phyloP scores from a whole-genome alignment of 768 basidiomycete genomes.

The Russula brevipes region DNA sequence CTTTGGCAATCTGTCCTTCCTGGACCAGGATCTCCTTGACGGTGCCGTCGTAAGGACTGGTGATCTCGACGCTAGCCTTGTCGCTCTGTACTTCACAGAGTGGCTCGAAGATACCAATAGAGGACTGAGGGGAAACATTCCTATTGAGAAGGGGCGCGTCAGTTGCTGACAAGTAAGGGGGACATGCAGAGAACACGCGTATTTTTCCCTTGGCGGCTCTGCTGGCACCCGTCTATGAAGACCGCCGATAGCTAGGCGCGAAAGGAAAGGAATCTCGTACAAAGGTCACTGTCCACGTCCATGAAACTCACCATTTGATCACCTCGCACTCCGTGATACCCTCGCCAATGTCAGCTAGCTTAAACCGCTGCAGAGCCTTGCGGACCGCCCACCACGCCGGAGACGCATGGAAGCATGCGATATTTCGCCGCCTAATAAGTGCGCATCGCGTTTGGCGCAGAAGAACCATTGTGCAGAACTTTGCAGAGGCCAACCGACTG shows the following conservation, averaged over 20 bases:
- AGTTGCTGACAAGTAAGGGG: constrained; percentile 14
- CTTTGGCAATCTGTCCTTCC: constrained; percentile 81
- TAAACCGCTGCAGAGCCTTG: constrained; percentile 55
- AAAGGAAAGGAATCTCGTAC: not conserved
- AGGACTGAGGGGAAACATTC: constrained; percentile 51
- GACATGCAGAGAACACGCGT: not conserved
- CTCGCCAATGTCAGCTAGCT: constrained; percentile 82
- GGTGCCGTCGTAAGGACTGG: constrained; percentile 76
- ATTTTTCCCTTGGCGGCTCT: not conserved
- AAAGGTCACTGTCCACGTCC: not conserved
- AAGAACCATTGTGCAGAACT: constrained; percentile 6
- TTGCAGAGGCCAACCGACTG: not conserved
- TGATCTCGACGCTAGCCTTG: constrained; percentile 89
- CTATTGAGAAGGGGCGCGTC: constrained; percentile 35
- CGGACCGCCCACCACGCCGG: constrained; percentile 31
- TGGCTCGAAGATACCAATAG: constrained; percentile 59
- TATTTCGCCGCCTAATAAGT: not conserved
- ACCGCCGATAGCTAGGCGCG: not conserved
- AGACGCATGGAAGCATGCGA: constrained; percentile 35
- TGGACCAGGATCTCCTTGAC: constrained; percentile 67
- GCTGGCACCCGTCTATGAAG: not conserved
- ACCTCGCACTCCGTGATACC: constrained; percentile 90
- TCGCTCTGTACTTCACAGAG: constrained; percentile 86
- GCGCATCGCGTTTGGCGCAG: constrained; percentile 10
- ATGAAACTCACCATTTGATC: constrained; percentile 62